These are phyloP conservation scores for Clarireedia homoeocarpa DNA, from an alignment of 2,329 filamentous ascomycete species.

Conservation along the genomic window DNA sequence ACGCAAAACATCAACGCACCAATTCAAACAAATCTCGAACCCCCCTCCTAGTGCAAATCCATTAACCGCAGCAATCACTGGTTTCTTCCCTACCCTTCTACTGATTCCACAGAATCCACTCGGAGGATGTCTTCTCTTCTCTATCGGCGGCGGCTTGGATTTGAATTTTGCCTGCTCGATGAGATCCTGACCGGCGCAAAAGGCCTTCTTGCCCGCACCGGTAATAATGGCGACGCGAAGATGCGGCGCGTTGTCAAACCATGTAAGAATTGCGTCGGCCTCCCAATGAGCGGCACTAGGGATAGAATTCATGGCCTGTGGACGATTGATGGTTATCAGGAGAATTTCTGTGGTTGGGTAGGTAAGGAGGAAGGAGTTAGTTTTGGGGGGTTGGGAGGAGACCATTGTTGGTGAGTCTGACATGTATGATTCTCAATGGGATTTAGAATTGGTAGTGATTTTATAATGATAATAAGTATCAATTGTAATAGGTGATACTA, in stretches of 20 bases:
- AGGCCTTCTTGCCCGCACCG: slow-evolving; percentile 51
- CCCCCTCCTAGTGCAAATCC: slow-evolving; percentile 69
- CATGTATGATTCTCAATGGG: slow-evolving; percentile 31
- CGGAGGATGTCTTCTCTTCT: slow-evolving; percentile 27
- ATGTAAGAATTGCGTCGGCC: slow-evolving; percentile 41
- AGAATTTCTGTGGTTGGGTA: slow-evolving; percentile 48
- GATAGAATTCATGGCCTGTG: slow-evolving; percentile 40
- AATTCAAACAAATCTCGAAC: slow-evolving; percentile 62
- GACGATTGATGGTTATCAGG: slow-evolving; percentile 53
- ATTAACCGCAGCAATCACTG: slow-evolving; percentile 71
- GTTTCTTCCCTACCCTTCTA: slow-evolving; percentile 62
- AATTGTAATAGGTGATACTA: too few relatives aligned
- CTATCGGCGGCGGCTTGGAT: slow-evolving; percentile 17
- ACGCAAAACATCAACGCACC: slow-evolving; percentile 12
- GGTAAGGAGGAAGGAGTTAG: slow-evolving; percentile 16
- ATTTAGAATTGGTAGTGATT: slow-evolving; percentile 7
- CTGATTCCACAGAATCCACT: slow-evolving; percentile 58
- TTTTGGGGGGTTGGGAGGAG: slow-evolving; percentile 27
- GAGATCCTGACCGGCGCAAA: slow-evolving; percentile 58
- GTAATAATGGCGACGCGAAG: slow-evolving; percentile 58
- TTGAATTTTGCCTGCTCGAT: slow-evolving; percentile 53
- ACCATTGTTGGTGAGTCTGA: slow-evolving; percentile 33
- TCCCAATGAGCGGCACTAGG: slow-evolving; percentile 30
- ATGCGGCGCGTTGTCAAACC: slow-evolving; percentile 53
- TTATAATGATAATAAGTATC: too few relatives aligned